These are phyloP conservation scores for Talaromyces rugulosus DNA, from an alignment of 2,329 filamentous ascomycete species.

Conservation along the genomic window DNA sequence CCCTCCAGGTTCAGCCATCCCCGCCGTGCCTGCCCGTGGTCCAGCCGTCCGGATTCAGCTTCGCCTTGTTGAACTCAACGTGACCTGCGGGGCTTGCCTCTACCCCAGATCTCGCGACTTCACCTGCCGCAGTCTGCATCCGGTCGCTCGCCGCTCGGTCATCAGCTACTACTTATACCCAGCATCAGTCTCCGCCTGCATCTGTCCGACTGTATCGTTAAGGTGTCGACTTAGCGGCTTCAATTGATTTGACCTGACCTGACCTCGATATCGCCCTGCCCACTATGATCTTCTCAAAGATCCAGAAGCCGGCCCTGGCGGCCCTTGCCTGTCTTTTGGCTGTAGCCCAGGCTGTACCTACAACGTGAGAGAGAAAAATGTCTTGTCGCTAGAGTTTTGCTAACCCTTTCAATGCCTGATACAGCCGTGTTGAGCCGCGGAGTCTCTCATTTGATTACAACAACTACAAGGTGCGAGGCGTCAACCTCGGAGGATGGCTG, in stretches of 20 bases:
- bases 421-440: conserved; percentile 24
- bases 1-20: neutral
- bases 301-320: conserved; percentile 10
- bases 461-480: conserved; percentile 55
- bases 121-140: conserved; percentile 3
- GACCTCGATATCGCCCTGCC: neutral
- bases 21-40: neutral
- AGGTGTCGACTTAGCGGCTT: conserved; percentile 3
- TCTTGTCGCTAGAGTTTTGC: neutral
- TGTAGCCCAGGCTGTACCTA: conserved; percentile 9
- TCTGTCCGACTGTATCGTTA: neutral
- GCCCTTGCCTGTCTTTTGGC: conserved; percentile 6
- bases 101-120: neutral
- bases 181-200: neutral
- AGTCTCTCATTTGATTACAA: conserved; percentile 50
- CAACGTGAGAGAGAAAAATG: neutral
- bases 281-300: conserved; percentile 10
- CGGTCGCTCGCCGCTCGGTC: neutral
- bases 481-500: conserved; percentile 64
- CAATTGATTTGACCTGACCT: conserved; percentile 7
- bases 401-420: neutral
- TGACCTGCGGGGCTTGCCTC: neutral
- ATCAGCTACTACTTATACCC: conserved; percentile 8
- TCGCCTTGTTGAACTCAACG: neutral
- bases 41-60: neutral